These are phyloP conservation scores for Cutaneotrichosporon cavernicola DNA, from an alignment of 1,284 basidiomycete species.

Conservation along the genomic window DNA sequence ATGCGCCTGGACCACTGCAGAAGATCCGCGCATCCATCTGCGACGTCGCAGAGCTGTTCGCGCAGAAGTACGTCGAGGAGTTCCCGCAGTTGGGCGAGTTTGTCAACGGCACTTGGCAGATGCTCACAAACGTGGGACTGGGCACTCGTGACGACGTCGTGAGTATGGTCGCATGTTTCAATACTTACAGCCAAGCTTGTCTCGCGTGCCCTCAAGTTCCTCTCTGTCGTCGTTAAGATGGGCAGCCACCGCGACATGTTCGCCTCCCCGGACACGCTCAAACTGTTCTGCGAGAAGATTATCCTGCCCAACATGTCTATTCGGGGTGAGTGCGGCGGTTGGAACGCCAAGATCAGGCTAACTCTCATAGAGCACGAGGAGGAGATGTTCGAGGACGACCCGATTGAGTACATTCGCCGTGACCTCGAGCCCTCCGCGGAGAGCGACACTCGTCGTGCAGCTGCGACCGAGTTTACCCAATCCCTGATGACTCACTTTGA, in stretches of 20 bases:
- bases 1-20: conserved; percentile 74
- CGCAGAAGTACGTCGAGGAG: conserved; percentile 87
- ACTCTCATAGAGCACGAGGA: conserved; percentile 69
- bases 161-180: conserved; percentile 37
- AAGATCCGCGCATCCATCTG: conserved; percentile 86
- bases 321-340: conserved; percentile 56
- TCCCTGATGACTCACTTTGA: conserved; percentile 81
- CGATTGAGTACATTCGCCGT: conserved; percentile 88
- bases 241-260: conserved; percentile 70
- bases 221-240: conserved; percentile 87
- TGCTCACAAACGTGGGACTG: conserved; percentile 68
- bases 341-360: conserved; percentile 5
- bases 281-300: conserved; percentile 81
- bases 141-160: conserved; percentile 74
- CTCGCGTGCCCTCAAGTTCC: conserved; percentile 86
- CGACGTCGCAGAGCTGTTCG: conserved; percentile 89
- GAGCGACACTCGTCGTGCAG: conserved; percentile 77
- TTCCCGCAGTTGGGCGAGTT: conserved; percentile 76
- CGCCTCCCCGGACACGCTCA: conserved; percentile 67
- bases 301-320: conserved; percentile 89
- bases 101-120: conserved; percentile 87
- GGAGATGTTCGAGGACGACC: conserved; percentile 97
- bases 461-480: conserved; percentile 88
- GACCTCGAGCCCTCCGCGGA: conserved; percentile 64
- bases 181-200: conserved; percentile 63